A percentile compares a stretch with the other conserved stretches of the same genome.
phyloP scores from a whole-genome alignment of 2,329 filamentous ascomycete genomes.

The Paracoccidioides brasiliensis region DNA sequence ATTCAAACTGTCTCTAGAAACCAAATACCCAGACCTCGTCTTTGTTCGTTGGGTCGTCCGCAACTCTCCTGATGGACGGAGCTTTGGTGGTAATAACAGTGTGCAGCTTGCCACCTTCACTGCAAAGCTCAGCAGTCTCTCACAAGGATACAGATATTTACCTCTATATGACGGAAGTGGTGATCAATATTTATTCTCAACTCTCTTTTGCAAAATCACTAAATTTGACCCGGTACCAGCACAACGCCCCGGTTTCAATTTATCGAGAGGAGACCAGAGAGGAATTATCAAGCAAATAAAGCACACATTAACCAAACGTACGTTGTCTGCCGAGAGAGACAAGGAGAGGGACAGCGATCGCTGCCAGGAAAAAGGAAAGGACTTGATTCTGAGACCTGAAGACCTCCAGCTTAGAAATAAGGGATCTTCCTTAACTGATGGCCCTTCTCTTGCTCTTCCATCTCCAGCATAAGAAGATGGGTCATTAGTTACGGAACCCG shows the following conservation, averaged over 20 bases:
- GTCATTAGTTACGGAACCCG: background rate
- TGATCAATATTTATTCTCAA: conserved; percentile 89
- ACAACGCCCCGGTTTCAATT: conserved; percentile 25
- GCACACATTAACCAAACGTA: conserved; percentile 33
- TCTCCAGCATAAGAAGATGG: background rate
- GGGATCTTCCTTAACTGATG: background rate
- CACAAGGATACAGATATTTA: conserved; percentile 83
- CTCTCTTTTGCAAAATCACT: conserved; percentile 78
- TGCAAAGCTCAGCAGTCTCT: conserved; percentile 77
- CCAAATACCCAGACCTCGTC: conserved; percentile 86
- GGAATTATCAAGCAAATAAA: conserved; percentile 32
- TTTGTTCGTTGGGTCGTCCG: conserved; percentile 90
- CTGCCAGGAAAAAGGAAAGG: conserved; percentile 2
- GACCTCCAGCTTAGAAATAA: background rate
- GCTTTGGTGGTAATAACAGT: conserved; percentile 49
- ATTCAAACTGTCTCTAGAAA: conserved; percentile 70
- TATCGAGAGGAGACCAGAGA: conserved; percentile 28
- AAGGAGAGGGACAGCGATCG: conserved; percentile 11
- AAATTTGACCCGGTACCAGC: conserved; percentile 42
- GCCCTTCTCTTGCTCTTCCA: background rate
- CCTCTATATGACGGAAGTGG: conserved; percentile 79
- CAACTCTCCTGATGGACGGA: conserved; percentile 66
- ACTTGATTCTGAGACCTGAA: background rate
- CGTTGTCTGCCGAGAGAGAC: conserved; percentile 28
- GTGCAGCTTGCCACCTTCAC: conserved; percentile 73